A percentile compares a stretch with the other conserved stretches of the same genome.
Evolutionary conservation across 768 basidiomycete genomes (phyloP).

Genomic region (Trametes maxima): DNA sequence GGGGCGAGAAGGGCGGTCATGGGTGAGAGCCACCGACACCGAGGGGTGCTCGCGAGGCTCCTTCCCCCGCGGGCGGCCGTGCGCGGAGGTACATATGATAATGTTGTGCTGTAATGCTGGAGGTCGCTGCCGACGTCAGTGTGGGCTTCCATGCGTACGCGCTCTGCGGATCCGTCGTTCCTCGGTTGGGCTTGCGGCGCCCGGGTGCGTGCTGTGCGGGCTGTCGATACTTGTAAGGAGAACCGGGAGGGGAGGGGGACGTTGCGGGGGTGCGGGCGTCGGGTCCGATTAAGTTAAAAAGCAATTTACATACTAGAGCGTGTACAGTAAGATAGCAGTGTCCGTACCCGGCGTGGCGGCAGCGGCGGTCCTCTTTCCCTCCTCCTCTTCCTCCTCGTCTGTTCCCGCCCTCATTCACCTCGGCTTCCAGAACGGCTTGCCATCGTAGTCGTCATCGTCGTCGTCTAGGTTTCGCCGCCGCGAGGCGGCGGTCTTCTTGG

Average conservation of each 20-base stretch:
- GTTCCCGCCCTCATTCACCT: constrained; percentile 4
- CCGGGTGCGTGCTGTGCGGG: too few relatives aligned
- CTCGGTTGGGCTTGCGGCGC: too few relatives aligned
- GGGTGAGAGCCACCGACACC: too few relatives aligned
- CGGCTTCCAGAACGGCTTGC: constrained; percentile 22
- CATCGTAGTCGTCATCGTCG: constrained; percentile 14
- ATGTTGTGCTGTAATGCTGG: too few relatives aligned
- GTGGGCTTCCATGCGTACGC: not conserved
- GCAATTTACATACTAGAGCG: constrained; percentile 17
- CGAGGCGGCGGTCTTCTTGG: constrained; percentile 22
- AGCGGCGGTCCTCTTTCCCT: not conserved
- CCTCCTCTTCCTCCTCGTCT: not conserved
- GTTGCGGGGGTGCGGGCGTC: not conserved
- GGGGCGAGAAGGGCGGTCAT: too few relatives aligned
- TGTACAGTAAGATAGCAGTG: constrained; percentile 19
- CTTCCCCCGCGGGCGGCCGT: too few relatives aligned
- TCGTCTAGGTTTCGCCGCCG: constrained; percentile 11
- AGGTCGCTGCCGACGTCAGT: too few relatives aligned
- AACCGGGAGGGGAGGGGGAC: not conserved
- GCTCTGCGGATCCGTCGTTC: too few relatives aligned
- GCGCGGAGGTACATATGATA: too few relatives aligned
- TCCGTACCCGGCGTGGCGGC: constrained; percentile 2
- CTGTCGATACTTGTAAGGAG: not conserved
- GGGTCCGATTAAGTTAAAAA: constrained; percentile 1
- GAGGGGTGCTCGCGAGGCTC: too few relatives aligned